phyloP scores from a whole-genome alignment of 345 rosid species.

The Syzygium jambos region DNA sequence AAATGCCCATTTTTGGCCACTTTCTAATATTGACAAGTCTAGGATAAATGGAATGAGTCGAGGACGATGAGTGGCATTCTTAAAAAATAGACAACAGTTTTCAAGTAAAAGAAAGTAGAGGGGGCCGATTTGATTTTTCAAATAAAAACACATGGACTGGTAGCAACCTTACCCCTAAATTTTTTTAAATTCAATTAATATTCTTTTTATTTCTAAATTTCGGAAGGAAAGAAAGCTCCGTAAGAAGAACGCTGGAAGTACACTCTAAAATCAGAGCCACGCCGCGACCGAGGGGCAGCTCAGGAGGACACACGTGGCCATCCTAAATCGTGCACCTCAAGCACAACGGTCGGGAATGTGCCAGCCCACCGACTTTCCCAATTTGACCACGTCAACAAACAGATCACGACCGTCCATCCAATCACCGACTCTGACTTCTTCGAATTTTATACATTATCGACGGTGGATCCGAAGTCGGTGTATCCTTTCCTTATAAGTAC shows the following conservation, averaged over 20 bases:
- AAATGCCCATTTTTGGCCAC: too few species aligned
- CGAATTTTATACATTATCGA: not conserved
- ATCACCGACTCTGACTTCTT: not conserved
- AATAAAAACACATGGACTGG: too few species aligned
- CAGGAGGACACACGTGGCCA: not conserved
- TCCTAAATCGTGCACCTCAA: not conserved
- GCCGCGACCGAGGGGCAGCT: not conserved
- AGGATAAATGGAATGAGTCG: not conserved
- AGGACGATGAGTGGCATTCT: accelerated
- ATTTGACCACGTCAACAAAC: not conserved
- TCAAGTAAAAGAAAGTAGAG: too few species aligned
- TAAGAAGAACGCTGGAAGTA: too few species aligned
- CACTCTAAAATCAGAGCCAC: not conserved
- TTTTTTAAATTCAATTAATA: too few species aligned
- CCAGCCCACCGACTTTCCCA: not conserved
- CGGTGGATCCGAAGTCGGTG: not conserved
- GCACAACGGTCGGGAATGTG: not conserved
- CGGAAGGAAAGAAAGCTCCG: too few species aligned
- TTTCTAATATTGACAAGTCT: too few species aligned
- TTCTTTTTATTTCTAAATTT: too few species aligned
- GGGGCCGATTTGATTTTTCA: too few species aligned
- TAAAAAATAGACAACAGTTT: too few species aligned
- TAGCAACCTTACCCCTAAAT: too few species aligned
- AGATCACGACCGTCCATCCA: not conserved
- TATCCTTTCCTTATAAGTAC: not conserved